These are phyloP conservation scores for Physaria fendleri DNA, from an alignment of 345 rosid genomes.

Conservation along the genomic window DNA sequence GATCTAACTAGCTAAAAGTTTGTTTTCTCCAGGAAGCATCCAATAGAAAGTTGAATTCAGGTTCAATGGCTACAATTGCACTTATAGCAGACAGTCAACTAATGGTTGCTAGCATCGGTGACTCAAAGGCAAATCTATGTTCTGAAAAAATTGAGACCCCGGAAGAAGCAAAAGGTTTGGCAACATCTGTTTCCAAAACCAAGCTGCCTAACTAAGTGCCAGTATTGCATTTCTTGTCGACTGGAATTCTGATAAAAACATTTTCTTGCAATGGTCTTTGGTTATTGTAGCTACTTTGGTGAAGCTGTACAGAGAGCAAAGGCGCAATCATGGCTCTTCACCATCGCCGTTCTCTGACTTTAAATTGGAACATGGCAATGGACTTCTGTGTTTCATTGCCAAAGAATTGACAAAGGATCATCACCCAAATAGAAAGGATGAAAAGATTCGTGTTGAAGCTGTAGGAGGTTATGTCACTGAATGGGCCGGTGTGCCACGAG, in stretches of 20 bases:
- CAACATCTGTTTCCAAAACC: conserved; percentile 12
- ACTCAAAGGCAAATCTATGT: conserved; percentile 89
- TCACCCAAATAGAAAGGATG: conserved; percentile 89
- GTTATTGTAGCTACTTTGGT: conserved; percentile 61
- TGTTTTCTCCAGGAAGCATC: conserved; percentile 51
- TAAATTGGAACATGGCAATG: conserved; percentile 41
- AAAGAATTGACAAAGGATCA: conserved; percentile 83
- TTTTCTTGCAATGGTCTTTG: conserved; percentile 7
- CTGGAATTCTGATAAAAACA: not conserved
- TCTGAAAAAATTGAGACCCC: conserved; percentile 77
- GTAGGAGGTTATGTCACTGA: conserved; percentile 85
- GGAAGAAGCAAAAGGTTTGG: conserved; percentile 79
- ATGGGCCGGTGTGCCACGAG: conserved; percentile 74
- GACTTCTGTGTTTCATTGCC: conserved; percentile 44
- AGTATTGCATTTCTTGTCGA: not conserved
- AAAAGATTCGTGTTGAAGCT: conserved; percentile 75
- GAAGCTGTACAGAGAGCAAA: conserved; percentile 62
- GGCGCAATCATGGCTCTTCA: conserved; percentile 44
- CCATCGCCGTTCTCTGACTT: conserved; percentile 38
- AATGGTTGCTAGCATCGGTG: conserved; percentile 86
- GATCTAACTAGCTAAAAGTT: not conserved
- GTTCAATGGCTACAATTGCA: conserved; percentile 77
- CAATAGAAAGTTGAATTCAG: conserved; percentile 49
- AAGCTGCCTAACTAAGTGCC: not conserved
- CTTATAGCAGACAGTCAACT: conserved; percentile 73